These are phyloP conservation scores for Camellia granthamiana DNA, from an alignment of 148 eudicot genomes.

Conservation along the genomic window DNA sequence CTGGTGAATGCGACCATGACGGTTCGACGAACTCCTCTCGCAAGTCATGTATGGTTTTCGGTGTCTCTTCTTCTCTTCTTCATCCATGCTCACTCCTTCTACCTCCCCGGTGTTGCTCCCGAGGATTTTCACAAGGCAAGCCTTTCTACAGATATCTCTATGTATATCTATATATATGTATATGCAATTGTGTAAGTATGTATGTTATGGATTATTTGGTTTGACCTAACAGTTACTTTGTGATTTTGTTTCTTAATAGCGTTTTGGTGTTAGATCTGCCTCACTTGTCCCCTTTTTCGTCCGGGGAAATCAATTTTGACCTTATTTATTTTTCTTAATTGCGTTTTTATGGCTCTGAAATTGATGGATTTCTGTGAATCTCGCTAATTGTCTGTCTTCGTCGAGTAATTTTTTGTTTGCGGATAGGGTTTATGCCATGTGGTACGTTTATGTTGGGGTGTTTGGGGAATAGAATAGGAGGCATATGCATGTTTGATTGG, in stretches of 20 bases:
- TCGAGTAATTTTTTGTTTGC: too few species aligned
- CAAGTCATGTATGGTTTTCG: slow-evolving; percentile 10
- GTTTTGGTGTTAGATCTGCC: not conserved
- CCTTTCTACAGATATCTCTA: too few species aligned
- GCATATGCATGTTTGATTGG: too few species aligned
- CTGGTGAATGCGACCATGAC: not conserved
- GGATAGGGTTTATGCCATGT: too few species aligned
- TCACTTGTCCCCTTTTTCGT: not conserved
- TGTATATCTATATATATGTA: not conserved
- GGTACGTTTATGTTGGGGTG: too few species aligned
- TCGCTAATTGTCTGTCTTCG: not conserved
- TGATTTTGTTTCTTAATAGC: not conserved
- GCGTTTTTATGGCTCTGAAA: not conserved
- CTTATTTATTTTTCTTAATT: not conserved
- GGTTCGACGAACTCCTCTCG: slow-evolving; percentile 9
- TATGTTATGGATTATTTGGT: not conserved
- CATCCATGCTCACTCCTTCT: slow-evolving; percentile 23
- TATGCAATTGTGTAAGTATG: too few species aligned
- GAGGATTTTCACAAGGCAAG: slow-evolving; percentile 29
- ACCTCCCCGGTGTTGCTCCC: slow-evolving; percentile 43
- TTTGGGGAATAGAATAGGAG: too few species aligned
- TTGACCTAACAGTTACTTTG: not conserved
- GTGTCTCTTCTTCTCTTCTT: not conserved
- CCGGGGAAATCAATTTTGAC: not conserved
- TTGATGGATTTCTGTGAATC: not conserved